Conservation (phyloP, 805 yeast genomes). For the Naumovozyma baii region DNA sequence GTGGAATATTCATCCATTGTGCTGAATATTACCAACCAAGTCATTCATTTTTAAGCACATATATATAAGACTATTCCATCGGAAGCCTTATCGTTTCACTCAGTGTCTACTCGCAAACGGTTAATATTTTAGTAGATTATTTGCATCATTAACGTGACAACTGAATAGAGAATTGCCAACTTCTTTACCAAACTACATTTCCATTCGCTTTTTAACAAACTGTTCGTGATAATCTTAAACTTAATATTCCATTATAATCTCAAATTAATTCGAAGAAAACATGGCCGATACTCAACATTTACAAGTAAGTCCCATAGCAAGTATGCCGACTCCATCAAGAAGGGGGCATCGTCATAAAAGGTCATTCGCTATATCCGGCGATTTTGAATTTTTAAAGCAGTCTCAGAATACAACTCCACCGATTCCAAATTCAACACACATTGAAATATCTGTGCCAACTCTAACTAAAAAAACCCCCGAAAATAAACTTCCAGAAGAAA, state of each 20-base stretch:
- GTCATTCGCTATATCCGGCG: slow-evolving; percentile 84
- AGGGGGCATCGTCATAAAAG: slow-evolving; percentile 71
- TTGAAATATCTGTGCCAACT: neutral
- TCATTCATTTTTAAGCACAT: neutral
- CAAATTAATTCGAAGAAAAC: neutral
- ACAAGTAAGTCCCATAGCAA: slow-evolving; percentile 7
- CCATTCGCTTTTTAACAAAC: neutral
- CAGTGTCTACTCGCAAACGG: no score
- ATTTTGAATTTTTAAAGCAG: slow-evolving; percentile 46
- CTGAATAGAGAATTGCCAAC: no score
- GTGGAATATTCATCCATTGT: neutral
- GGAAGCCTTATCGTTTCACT: no score
- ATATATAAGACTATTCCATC: no score
- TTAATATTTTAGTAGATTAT: no score
- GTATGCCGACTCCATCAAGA: slow-evolving; percentile 26
- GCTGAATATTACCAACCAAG: neutral
- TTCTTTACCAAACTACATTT: neutral
- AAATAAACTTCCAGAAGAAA: neutral
- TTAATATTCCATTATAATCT: neutral
- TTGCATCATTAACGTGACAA: no score
- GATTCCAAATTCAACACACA: slow-evolving; percentile 3
- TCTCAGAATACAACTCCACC: slow-evolving; percentile 15
- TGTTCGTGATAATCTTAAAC: neutral
- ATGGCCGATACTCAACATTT: slow-evolving; percentile 18
- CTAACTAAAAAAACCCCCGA: neutral